Conservation (phyloP, 331 rosid genomes). For the Quercus phellos region DNA sequence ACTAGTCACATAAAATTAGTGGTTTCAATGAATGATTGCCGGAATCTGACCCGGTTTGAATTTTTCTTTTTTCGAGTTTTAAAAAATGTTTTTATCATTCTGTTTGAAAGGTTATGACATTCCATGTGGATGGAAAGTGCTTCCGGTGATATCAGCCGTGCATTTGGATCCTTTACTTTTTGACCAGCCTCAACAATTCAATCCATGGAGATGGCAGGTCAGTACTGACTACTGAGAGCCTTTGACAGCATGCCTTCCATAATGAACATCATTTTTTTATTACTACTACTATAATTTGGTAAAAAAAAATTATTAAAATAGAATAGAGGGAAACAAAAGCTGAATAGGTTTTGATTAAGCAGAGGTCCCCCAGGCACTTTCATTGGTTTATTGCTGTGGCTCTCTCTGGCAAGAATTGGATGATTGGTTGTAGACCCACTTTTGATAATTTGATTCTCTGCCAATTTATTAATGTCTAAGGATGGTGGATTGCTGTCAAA, state of each 20-base stretch:
- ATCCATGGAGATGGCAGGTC: slow-evolving; percentile 99
- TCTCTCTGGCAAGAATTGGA: slow-evolving; percentile 36
- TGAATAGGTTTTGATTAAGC: slow-evolving; percentile 8
- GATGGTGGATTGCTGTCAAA: neutral
- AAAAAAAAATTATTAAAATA: neutral
- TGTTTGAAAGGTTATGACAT: slow-evolving; percentile 79
- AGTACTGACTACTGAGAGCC: slow-evolving; percentile 20
- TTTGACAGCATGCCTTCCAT: slow-evolving; percentile 34
- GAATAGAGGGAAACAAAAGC: neutral
- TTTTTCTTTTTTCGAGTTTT: neutral
- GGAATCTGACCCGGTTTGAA: neutral
- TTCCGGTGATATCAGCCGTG: slow-evolving; percentile 92
- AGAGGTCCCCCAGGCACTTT: slow-evolving; percentile 53
- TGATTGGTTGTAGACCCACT: slow-evolving; percentile 25
- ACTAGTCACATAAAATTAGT: neutral
- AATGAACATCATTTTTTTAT: slow-evolving; percentile 20
- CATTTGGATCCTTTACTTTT: slow-evolving; percentile 89
- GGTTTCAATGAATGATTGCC: slow-evolving; percentile 13
- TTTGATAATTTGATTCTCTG: slow-evolving; percentile 2
- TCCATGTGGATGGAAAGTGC: slow-evolving; percentile 99
- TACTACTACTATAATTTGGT: neutral
- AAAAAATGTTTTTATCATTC: slow-evolving; percentile 13
- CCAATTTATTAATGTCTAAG: neutral
- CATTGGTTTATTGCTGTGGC: slow-evolving; percentile 37
- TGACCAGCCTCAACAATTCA: slow-evolving; percentile 91